Base-by-base conservation (phyloP, 2,329 filamentous ascomycete species). In the Aspergillus carbonarius region DNA sequence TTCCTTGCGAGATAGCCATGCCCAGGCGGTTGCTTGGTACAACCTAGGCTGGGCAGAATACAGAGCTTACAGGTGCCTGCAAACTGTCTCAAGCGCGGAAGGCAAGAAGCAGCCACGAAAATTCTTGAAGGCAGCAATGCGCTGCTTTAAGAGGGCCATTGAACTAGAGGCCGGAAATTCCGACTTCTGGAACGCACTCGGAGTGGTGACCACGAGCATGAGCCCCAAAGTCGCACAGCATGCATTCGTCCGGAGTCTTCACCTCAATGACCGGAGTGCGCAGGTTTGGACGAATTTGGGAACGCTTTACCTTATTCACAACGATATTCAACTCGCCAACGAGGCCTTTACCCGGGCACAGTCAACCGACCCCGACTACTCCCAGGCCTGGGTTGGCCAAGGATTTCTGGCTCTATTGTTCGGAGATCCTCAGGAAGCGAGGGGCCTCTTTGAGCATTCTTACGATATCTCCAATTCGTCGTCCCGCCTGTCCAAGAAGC, bases 101-200 rank as follows among this genome's bases (percentile, higher is more conserved):
- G 64, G 64, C 9, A 87, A 86, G 68, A 88, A 83, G 68, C 81
- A 82, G 62, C 67, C 17, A 83, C 86, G 69, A 83, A 83, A 65
- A 17, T 92, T 92, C 65, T 80, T 95, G 48, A 93, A 89, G 72
- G 88, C 92, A 6, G 85, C 95, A 1, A 89, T 98, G 63, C 85
- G 88, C 55, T 95, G 91, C 68, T 98, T 99, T 83, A 99, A 99
- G 78, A 85, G 91, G 46, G 91, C 95, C 1, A 99, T 99, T 64
- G 95, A 98, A 75, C 82, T 97, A 1, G 96, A 99, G 74, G 90
- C 93, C 6, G 91, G 92, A 53, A 99, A 98, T 70, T 81, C 91
- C 0, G 93, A 98, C 66, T 98, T 98, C 74, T 99, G 95, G 95
- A 98, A 98, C 70, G 89, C 95, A 0, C 82, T 99, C 2, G 95